Evolutionary conservation across 306 rosid species (phyloP), one percentile per base, ranked within the genome.

Genomic region (Biancaea sappan): DNA sequence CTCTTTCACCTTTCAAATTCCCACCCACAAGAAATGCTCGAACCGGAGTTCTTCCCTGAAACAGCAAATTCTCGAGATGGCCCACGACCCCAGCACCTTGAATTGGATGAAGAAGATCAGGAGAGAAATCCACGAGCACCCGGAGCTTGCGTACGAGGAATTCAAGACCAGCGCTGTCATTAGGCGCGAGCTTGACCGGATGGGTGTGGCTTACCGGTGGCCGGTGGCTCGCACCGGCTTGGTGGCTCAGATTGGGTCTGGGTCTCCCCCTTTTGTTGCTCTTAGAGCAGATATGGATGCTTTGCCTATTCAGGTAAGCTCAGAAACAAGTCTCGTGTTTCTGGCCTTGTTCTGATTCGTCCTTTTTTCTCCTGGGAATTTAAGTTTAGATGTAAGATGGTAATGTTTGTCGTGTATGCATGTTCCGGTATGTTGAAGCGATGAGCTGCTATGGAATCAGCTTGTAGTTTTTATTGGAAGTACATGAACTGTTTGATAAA

Each of bases 201-300:
- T 93, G 4, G 90, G 96, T 31, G 86, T 93, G 47, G 2, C 81
- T 47, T 93, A 87, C 71, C 72, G 78, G 3, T 93, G 98, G 98
- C 98, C 97, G 0, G 96, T 91, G 71, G 97, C 97, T 2, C 72
- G 57, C 6, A 93, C 97, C 3, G 98, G 98, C 24, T 80, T 91
- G 0, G 98, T 91, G 6, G 98, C 97, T 12, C 84, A 71, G 19
- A 74, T 93, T 71, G 98, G 98, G 26, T 83, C 95, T 68, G 97
- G 98, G 3, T 79, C 74, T 71, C 85, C 96, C 16, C 98, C 98
- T 35, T 82, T 89, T 79, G 88, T 93, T 65, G 98, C 97, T 78
- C 87, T 91, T 7, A 86, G 98, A 82, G 98, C 97, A 1, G 98
- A 93, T 74, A 93, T 93, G 98, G 97, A 93, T 82, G 98, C 97